Conservation (phyloP, 2,329 filamentous ascomycete genomes). For the Xylariales sp. region DNA sequence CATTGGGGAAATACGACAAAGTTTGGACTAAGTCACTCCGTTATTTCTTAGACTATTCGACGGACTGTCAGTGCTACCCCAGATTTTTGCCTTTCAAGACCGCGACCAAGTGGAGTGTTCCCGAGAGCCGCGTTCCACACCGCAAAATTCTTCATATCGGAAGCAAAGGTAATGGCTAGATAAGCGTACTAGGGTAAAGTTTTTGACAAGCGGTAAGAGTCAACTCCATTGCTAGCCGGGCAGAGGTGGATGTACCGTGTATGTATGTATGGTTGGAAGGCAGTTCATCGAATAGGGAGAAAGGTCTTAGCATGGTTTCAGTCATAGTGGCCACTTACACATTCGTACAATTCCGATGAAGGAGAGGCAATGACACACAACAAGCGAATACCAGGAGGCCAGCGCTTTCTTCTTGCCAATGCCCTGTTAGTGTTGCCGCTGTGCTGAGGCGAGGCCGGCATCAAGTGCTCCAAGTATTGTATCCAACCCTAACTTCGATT, state of each 20-base stretch:
- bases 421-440: background rate
- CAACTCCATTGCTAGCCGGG: constrained; percentile 1
- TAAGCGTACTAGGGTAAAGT: background rate
- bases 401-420: background rate
- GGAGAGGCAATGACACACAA: background rate
- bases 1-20: background rate
- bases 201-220: constrained; percentile 11
- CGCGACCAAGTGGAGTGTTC: constrained; percentile 25
- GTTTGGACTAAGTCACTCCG: background rate
- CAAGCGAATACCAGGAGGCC: background rate
- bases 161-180: background rate
- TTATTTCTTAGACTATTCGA: background rate
- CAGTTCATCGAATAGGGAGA: constrained; percentile 1
- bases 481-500: constrained; percentile 2
- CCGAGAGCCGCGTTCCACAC: constrained; percentile 35
- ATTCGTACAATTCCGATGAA: background rate
- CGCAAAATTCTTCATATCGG: constrained; percentile 12
- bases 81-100: background rate
- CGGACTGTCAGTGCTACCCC: constrained; percentile 6
- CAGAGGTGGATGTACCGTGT: no score
- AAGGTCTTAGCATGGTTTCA: background rate
- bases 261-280: background rate
- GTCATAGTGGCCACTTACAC: background rate
- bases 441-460: background rate
- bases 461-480: background rate